These are phyloP conservation scores for Curvularia sp. DNA, from an alignment of 2,329 filamentous ascomycete species.

Conservation along the genomic window DNA sequence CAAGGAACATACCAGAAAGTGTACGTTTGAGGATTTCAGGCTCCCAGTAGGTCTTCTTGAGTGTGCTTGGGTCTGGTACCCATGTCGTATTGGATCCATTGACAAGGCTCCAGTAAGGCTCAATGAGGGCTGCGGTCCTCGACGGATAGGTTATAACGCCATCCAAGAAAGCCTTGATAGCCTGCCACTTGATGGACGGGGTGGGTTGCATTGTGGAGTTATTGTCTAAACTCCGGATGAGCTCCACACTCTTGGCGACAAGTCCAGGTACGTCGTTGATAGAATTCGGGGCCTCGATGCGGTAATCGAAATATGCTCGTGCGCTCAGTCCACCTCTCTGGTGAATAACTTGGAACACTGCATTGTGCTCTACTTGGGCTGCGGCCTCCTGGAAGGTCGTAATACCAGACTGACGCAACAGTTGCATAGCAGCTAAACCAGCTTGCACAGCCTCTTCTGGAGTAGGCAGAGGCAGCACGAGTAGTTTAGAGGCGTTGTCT, in stretches of 20 bases:
- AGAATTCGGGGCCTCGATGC: constrained; percentile 6
- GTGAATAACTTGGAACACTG: constrained; percentile 3
- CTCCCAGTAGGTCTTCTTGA: constrained; percentile 5
- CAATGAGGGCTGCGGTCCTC: constrained; percentile 6
- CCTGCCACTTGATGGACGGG: constrained; percentile 11
- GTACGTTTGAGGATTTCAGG: constrained; percentile 10
- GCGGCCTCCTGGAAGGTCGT: constrained; percentile 11
- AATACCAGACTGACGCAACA: constrained; percentile 7
- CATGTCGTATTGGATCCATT: constrained; percentile 8
- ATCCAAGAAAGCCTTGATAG: constrained; percentile 10
- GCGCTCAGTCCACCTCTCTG: constrained; percentile 3
- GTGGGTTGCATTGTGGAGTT: constrained; percentile 7
- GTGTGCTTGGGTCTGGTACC: constrained; percentile 3
- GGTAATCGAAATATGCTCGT: constrained; percentile 12
- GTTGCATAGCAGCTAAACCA: constrained; percentile 4
- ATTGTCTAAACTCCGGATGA: not conserved
- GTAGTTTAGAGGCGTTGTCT: constrained; percentile 5
- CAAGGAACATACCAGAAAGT: constrained; percentile 1
- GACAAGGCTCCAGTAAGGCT: constrained; percentile 7
- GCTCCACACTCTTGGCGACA: constrained; percentile 2
- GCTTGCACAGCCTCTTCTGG: constrained; percentile 3
- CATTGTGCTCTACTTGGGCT: not conserved
- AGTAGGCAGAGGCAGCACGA: constrained; percentile 4
- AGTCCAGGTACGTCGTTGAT: constrained; percentile 5
- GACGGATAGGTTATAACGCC: constrained; percentile 13